phyloP scores from a whole-genome alignment of 2,329 filamentous ascomycete genomes.

The Venturia asperata region DNA sequence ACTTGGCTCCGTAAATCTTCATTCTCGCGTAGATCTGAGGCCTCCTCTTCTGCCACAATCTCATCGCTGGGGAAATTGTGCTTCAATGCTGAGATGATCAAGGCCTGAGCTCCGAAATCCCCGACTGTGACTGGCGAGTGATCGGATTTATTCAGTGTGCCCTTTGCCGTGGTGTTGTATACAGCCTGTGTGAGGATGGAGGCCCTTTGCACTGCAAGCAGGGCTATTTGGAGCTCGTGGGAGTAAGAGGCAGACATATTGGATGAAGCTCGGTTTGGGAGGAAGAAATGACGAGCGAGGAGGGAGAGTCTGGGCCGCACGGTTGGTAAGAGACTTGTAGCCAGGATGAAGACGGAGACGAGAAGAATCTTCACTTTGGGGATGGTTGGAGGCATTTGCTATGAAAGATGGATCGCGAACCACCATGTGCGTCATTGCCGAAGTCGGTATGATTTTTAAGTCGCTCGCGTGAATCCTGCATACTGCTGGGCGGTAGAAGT shows the following conservation, averaged over 20 bases:
- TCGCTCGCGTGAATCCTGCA: neutral
- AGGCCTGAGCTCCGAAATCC: conserved; percentile 93
- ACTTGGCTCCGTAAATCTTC: conserved; percentile 63
- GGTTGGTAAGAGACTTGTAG: conserved; percentile 31
- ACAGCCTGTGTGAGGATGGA: conserved; percentile 68
- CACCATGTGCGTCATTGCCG: neutral
- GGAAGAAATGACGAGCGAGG: conserved; percentile 29
- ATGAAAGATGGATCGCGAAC: neutral
- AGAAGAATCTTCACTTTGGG: neutral
- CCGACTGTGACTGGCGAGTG: conserved; percentile 95
- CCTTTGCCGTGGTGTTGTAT: conserved; percentile 85
- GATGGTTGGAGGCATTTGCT: neutral
- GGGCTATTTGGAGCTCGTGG: conserved; percentile 73
- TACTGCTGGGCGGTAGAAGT: neutral
- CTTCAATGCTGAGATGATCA: conserved; percentile 86
- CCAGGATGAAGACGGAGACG: conserved; percentile 34
- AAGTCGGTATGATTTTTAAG: neutral
- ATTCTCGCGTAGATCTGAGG: conserved; percentile 68
- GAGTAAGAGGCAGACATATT: conserved; percentile 51
- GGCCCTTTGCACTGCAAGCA: conserved; percentile 82
- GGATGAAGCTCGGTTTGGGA: conserved; percentile 21
- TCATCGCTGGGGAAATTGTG: conserved; percentile 85
- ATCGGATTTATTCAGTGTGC: conserved; percentile 89
- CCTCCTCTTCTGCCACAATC: conserved; percentile 94
- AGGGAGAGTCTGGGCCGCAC: conserved; percentile 35